Percentiles rank a stretch among this genome's conserved stretches.
Conservation (phyloP, 495 filamentous ascomycete genomes). For the Lepidopterella palustris region DNA sequence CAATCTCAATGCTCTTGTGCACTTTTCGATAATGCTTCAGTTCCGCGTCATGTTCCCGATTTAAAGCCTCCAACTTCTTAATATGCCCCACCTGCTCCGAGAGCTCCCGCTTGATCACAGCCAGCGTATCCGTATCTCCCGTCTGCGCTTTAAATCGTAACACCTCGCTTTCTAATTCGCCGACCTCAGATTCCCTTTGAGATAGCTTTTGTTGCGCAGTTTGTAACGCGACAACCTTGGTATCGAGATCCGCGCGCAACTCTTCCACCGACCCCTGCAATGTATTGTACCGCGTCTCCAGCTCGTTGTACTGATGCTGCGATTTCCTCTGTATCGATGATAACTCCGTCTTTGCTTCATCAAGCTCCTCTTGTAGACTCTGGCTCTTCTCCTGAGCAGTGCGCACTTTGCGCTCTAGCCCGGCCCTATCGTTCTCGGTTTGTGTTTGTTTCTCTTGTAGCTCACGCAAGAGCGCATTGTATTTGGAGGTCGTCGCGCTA, state of each 20-base stretch:
- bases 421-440: constrained; percentile 58
- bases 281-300: constrained; percentile 62
- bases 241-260: constrained; percentile 61
- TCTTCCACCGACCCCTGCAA: constrained; percentile 63
- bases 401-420: constrained; percentile 64
- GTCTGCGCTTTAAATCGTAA: constrained; percentile 74
- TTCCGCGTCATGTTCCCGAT: constrained; percentile 72
- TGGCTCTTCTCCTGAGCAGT: constrained; percentile 66
- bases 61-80: constrained; percentile 69
- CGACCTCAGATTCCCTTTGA: constrained; percentile 62
- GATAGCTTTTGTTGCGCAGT: constrained; percentile 59
- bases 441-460: constrained; percentile 63
- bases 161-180: constrained; percentile 72
- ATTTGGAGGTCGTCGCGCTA: constrained; percentile 60
- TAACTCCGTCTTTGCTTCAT: constrained; percentile 65
- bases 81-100: constrained; percentile 87
- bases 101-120: constrained; percentile 77
- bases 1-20: constrained; percentile 80
- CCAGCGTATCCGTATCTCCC: constrained; percentile 75
- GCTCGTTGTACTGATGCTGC: constrained; percentile 62
- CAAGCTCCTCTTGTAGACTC: constrained; percentile 65
- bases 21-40: constrained; percentile 70
- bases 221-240: constrained; percentile 56
- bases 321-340: constrained; percentile 63
- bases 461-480: constrained; percentile 63